phyloP scores from a whole-genome alignment of 306 rosid species.

The Quercus rubra region DNA sequence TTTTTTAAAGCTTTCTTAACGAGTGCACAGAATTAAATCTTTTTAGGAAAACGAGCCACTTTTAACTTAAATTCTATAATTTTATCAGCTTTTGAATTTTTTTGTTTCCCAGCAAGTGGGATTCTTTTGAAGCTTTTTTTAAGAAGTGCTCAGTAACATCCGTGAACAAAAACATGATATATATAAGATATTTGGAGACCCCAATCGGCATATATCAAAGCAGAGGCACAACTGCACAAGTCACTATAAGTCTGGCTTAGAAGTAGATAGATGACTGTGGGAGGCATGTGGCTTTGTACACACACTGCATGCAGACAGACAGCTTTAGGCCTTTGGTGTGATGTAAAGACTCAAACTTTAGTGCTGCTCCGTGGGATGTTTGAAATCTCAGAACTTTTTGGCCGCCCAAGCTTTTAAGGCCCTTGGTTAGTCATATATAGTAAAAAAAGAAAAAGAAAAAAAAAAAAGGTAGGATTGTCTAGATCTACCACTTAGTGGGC shows the following conservation, averaged over 20 bases:
- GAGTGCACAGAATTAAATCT: neutral
- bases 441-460: too few species aligned
- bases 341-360: neutral
- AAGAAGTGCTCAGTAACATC: too few species aligned
- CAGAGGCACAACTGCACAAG: conserved; percentile 12
- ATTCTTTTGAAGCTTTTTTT: too few species aligned
- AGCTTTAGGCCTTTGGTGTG: conserved; percentile 27
- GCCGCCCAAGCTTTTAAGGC: conserved; percentile 41
- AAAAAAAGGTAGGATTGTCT: conserved; percentile 15
- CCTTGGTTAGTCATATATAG: neutral
- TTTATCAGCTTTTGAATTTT: too few species aligned
- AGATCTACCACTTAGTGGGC: conserved; percentile 41
- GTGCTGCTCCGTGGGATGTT: conserved; percentile 28
- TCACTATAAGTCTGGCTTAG: conserved; percentile 6
- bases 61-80: too few species aligned
- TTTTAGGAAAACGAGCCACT: too few species aligned
- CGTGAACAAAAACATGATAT: too few species aligned
- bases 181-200: too few species aligned
- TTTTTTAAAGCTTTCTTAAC: too few species aligned
- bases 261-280: conserved; percentile 17
- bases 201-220: too few species aligned
- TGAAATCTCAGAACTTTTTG: conserved; percentile 31
- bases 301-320: conserved; percentile 16
- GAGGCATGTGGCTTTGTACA: conserved; percentile 28
- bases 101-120: too few species aligned